Percentiles rank a stretch among this genome's conserved stretches.
phyloP scores from a whole-genome alignment of 2,329 filamentous ascomycete species.

The Fusarium sp. region DNA sequence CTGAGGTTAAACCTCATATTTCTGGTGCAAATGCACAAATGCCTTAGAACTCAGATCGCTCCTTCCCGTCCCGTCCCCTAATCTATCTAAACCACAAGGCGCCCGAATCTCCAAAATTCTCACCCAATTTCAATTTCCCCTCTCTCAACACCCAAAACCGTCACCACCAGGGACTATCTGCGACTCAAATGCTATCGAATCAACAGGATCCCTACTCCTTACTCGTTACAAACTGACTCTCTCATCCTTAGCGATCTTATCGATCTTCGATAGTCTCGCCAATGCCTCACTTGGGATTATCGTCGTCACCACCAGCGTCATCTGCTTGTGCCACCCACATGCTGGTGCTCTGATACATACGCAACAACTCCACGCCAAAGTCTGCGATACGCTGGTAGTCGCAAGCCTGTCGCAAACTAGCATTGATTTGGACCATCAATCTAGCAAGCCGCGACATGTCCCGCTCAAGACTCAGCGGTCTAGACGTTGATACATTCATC shows the following conservation, averaged over 20 bases:
- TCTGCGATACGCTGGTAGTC: neutral
- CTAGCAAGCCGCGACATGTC: neutral
- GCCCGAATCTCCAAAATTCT: constrained; percentile 32
- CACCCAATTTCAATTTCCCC: constrained; percentile 16
- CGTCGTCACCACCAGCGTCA: constrained; percentile 37
- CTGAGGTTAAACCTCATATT: constrained; percentile 45
- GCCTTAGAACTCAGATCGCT: constrained; percentile 35
- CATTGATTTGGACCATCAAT: neutral
- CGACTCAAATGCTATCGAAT: constrained; percentile 2
- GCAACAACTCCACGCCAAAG: constrained; percentile 8
- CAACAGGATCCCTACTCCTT: neutral
- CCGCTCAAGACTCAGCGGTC: neutral
- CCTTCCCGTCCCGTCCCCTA: neutral
- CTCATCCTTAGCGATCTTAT: constrained; percentile 2
- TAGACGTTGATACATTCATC: neutral
- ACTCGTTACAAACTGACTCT: neutral
- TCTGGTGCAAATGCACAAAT: constrained; percentile 47
- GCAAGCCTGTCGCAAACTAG: neutral
- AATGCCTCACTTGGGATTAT: constrained; percentile 20
- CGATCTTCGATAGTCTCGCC: constrained; percentile 11
- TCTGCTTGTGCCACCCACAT: constrained; percentile 34
- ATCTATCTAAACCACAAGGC: constrained; percentile 28
- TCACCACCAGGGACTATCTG: neutral
- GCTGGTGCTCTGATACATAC: constrained; percentile 17
- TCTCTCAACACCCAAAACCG: constrained; percentile 1